Percentiles rank a stretch among this genome's conserved stretches.
These are phyloP conservation scores for Suillus placidus DNA, from an alignment of 768 basidiomycete genomes.

Conservation along the genomic window DNA sequence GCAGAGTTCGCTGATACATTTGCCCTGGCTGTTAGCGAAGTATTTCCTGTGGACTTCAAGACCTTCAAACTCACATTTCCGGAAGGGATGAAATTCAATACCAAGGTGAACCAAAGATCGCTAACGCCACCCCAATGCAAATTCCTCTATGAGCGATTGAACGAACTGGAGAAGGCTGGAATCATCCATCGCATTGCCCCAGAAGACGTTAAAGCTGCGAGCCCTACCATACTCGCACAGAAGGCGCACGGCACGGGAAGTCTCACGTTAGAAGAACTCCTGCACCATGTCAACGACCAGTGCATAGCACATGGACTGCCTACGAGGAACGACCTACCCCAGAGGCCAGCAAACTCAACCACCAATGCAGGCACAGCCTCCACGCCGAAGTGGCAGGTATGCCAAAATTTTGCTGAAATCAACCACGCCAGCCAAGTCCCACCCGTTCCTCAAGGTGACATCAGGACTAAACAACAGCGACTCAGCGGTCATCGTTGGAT, in stretches of 20 bases:
- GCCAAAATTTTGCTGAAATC: too few species aligned
- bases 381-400: too few species aligned
- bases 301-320: slow-evolving; percentile 13
- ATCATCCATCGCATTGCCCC: slow-evolving; percentile 3
- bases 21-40: slow-evolving; percentile 42
- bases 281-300: slow-evolving; percentile 14
- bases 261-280: slow-evolving; percentile 12
- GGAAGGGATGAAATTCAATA: background rate
- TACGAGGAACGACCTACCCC: background rate
- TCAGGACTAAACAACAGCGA: too few species aligned
- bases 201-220: slow-evolving; percentile 16
- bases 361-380: too few species aligned
- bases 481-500: too few species aligned
- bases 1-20: slow-evolving; percentile 42
- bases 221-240: slow-evolving; percentile 14
- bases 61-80: slow-evolving; percentile 2
- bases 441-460: too few species aligned
- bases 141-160: background rate
- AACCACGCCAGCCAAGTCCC: too few species aligned
- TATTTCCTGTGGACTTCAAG: slow-evolving; percentile 26
- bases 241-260: slow-evolving; percentile 16
- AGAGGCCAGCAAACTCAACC: background rate
- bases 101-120: background rate
- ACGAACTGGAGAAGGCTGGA: background rate
- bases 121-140: slow-evolving; percentile 3